These are phyloP conservation scores for Angophora floribunda DNA, from an alignment of 345 rosid genomes.

Conservation along the genomic window DNA sequence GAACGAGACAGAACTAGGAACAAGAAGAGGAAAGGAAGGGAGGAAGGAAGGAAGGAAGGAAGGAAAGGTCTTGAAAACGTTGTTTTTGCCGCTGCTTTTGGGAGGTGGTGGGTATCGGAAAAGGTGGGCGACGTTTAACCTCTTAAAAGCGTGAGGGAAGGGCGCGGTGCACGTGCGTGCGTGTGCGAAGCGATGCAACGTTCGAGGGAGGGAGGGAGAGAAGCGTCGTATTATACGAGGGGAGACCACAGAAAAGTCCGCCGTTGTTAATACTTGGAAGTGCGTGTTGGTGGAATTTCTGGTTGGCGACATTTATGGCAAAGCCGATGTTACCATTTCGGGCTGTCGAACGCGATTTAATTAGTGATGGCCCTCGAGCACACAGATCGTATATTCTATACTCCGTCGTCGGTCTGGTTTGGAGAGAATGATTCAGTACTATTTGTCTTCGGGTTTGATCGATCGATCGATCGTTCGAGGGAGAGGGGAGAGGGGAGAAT, in stretches of 20 bases:
- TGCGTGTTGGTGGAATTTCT: not conserved
- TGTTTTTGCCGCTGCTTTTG: not conserved
- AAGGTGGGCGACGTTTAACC: not conserved
- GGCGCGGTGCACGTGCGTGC: not conserved
- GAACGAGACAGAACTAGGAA: not conserved
- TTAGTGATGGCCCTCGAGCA: not conserved
- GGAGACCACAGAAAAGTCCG: not conserved
- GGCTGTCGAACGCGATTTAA: not conserved
- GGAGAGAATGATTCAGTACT: not conserved
- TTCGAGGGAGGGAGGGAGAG: not conserved
- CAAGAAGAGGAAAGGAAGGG: not conserved
- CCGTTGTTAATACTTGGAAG: not conserved
- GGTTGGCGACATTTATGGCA: not conserved
- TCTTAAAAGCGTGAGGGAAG: not conserved
- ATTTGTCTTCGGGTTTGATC: not conserved
- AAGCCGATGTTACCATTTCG: not conserved
- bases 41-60: too few relatives aligned
- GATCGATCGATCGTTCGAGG: too few relatives aligned
- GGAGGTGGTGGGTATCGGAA: not conserved
- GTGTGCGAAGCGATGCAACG: not conserved
- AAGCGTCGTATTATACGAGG: not conserved
- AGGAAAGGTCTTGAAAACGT: not conserved
- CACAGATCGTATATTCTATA: not conserved
- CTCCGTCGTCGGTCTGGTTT: not conserved
- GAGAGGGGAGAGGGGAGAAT: not conserved